phyloP scores from a whole-genome alignment of 768 basidiomycete species.

The Trametes meyenii region DNA sequence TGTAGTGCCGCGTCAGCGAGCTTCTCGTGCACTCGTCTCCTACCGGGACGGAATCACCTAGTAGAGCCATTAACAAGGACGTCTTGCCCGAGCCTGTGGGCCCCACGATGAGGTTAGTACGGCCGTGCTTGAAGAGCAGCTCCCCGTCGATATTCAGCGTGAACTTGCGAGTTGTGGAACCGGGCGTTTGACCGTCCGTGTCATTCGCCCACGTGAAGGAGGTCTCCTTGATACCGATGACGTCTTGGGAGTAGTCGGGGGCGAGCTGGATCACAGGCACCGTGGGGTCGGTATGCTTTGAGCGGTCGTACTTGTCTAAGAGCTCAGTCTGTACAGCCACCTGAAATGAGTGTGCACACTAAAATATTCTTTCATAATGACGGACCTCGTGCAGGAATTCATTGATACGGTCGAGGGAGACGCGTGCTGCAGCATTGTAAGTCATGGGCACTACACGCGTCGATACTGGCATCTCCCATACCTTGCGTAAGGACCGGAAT shows the following conservation, averaged over 20 bases:
- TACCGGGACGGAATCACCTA: conserved; percentile 1
- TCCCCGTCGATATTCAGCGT: conserved; percentile 51
- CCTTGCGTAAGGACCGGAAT: conserved; percentile 34
- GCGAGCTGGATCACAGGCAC: not conserved
- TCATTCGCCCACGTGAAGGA: conserved; percentile 57
- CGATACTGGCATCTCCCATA: not conserved
- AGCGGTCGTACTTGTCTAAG: conserved; percentile 43
- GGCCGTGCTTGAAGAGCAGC: conserved; percentile 51
- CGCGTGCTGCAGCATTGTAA: conserved; percentile 44
- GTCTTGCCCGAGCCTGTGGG: conserved; percentile 63
- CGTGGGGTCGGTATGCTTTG: conserved; percentile 13
- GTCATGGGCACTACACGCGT: not conserved
- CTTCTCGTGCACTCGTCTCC: not conserved
- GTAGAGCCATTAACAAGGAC: conserved; percentile 42
- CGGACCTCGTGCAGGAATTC: conserved; percentile 44
- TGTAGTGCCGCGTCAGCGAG: not conserved
- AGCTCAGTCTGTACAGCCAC: conserved; percentile 46
- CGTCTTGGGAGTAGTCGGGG: conserved; percentile 24
- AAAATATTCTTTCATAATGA: not conserved
- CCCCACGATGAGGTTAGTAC: conserved; percentile 59
- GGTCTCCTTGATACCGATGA: conserved; percentile 56
- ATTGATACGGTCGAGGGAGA: conserved; percentile 63
- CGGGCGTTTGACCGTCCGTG: conserved; percentile 39
- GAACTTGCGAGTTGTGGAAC: conserved; percentile 42
- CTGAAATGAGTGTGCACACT: not conserved